Percentiles rank a stretch among this genome's conserved stretches.
phyloP scores from a whole-genome alignment of 257 asterid species.

The Coffea canephora region DNA sequence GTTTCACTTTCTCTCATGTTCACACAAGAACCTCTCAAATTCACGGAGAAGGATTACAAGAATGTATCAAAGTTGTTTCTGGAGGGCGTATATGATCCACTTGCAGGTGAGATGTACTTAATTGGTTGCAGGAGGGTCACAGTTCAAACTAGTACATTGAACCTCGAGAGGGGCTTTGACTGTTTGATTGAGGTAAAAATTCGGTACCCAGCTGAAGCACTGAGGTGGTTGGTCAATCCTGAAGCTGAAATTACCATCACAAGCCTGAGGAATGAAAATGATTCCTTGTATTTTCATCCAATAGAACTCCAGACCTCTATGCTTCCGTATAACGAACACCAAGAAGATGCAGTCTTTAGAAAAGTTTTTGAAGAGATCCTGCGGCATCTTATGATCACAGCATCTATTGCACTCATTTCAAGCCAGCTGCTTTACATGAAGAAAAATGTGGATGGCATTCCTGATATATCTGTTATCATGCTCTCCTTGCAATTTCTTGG shows the following conservation, averaged over 20 bases:
- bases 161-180: constrained; percentile 14
- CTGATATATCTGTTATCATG: constrained; percentile 10
- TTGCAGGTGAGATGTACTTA: constrained; percentile 16
- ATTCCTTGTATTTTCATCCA: constrained; percentile 14
- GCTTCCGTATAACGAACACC: not conserved
- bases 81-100: constrained; percentile 24
- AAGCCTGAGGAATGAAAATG: constrained; percentile 18
- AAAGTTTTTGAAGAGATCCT: constrained; percentile 10
- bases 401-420: constrained; percentile 1
- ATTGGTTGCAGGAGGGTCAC: constrained; percentile 20
- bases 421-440: constrained; percentile 19
- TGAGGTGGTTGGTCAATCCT: constrained; percentile 22
- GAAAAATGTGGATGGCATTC: constrained; percentile 7
- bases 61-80: constrained; percentile 14
- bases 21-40: not conserved
- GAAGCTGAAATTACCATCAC: constrained; percentile 15
- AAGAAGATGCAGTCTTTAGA: constrained; percentile 12
- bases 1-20: constrained; percentile 18
- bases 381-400: constrained; percentile 4
- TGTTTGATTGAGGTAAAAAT: constrained; percentile 21
- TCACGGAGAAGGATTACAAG: not conserved
- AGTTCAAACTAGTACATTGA: not conserved
- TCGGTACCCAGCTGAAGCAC: not conserved
- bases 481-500: constrained; percentile 1
- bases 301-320: constrained; percentile 10